Base-by-base conservation (phyloP, 202 grass and related monocot species). In the Zoysia matrella region DNA sequence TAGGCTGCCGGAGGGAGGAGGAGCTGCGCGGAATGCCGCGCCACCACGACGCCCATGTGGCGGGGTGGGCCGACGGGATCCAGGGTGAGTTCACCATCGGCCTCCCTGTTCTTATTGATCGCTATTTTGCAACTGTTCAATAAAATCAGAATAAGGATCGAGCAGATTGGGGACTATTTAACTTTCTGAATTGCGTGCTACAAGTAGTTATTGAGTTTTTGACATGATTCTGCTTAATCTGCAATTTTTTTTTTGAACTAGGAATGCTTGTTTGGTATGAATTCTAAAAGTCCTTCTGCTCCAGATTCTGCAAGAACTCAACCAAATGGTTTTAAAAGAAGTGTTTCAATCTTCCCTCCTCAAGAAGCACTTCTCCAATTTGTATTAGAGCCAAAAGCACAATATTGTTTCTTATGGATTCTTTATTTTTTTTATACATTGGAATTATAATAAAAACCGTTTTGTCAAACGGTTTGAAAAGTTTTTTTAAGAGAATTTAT, bases 31-130 rank as follows among this genome's bases (percentile, higher is more conserved):
- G 84, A 92, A 83, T 97, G 94, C 87, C 88, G 78, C 79, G 88
- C 89, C 30, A 94, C 89, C 78, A 87, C 84, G 60, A 94, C 94
- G 57, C 91, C 94, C 75, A 92, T 97, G 53, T 97, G 94, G 94
- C 73, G 91, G 69, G 82, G 91, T 22, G 94, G 94, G 39, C 91
- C 94, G 18, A 88, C 91, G 8, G 94, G 94, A 0, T 87, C 87
- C 36, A 97, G 92, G 91, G 91, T 97, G 73, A 71, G 78, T 71
- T 77, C 49, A 13, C 39, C 11, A 74, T 74, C 42, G 67, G 56
- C 40, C 10, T 80, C 36, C 42, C 16, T 48, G 9, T 6, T 79
- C 61, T 65, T 22, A 22, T 60, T 58, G 15, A 50, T 50, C 49
- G 12, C 8, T 61, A 48, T 22, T 53, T 78, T 10, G 1, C 3